Evolutionary conservation across 148 eudicot genomes (phyloP).

Genomic region (Arbutus unedo): DNA sequence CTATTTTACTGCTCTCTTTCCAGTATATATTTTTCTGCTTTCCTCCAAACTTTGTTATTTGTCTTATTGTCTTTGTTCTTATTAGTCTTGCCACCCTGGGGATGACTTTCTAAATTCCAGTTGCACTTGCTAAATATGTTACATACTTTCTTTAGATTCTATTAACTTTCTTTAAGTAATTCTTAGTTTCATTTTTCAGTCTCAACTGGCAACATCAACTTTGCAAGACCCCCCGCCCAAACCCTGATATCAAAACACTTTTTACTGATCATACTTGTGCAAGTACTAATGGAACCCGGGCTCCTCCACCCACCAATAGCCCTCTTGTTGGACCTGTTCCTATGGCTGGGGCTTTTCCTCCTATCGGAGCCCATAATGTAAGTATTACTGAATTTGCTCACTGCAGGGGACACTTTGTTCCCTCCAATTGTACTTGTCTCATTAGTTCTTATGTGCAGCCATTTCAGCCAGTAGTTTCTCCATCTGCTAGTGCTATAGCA

Average conservation of each 20-base stretch:
- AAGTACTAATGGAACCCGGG: constrained; percentile 46
- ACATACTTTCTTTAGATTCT: neutral
- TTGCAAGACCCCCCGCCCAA: constrained; percentile 63
- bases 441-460: constrained; percentile 33
- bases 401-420: neutral
- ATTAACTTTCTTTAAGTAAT: neutral
- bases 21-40: too few species aligned
- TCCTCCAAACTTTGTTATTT: neutral
- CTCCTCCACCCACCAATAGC: constrained; percentile 41
- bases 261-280: constrained; percentile 55
- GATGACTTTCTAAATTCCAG: neutral
- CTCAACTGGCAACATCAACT: constrained; percentile 70
- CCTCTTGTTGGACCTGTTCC: constrained; percentile 49
- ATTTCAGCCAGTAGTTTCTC: constrained; percentile 57
- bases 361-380: constrained; percentile 53
- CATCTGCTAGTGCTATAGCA: constrained; percentile 50
- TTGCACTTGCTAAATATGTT: neutral
- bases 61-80: neutral
- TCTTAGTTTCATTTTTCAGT: constrained; percentile 27
- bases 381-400: constrained; percentile 15
- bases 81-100: constrained; percentile 1
- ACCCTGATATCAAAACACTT: constrained; percentile 62
- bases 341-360: constrained; percentile 50
- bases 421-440: neutral
- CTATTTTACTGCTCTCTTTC: neutral